Evolutionary conservation across 1,284 basidiomycete species (phyloP), one percentile per base, ranked within the genome.

Genomic region (Laetiporus sulphureus): DNA sequence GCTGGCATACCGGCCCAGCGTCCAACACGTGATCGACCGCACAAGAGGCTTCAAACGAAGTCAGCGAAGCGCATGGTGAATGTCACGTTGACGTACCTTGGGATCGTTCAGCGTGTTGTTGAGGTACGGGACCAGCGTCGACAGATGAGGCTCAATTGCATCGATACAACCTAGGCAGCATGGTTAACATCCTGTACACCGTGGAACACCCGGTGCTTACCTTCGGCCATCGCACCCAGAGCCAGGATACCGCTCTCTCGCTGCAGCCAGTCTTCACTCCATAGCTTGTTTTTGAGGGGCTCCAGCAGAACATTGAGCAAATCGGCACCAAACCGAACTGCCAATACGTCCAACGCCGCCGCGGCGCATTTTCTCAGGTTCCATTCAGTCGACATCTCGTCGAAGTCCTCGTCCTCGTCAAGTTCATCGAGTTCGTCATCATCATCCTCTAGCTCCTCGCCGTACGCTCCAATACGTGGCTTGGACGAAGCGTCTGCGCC

Each of bases 1-100:
- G 58, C 85, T 90, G 27, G 95, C 92, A 65, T 99, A 99, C 37
- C 96, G 83, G n/a, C 95, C 94, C 12, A 99, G 74, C 1, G 95
- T 98, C 96, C 96, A 99, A 64, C 96, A 99, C 13, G 95, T 93
- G 62, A 99, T 99, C 11, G 94, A 97, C 40, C 96, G 86, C 5
- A 99, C 91, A 23, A 99, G 79, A 24, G 96, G 95, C 87, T 93
- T 57, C 24, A 44, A 42, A 15, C 20, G 20, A 21, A n/a, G 41
- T 20, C 36, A 19, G n/a, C 19, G 1, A 24, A 16, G 20, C 16
- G 4, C 15, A 10, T 7, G 21, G 13, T 10, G 3, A 15, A 13
- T 19, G 23, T 3, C 21, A 8, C 6, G 21, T 33, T 6, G 8
- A 27, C n/a, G 39, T 54, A 88, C 91, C 79, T 98, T 98, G 37